These are phyloP conservation scores for Fusarium acutatum DNA, from an alignment of 2,329 filamentous ascomycete genomes.

Conservation along the genomic window DNA sequence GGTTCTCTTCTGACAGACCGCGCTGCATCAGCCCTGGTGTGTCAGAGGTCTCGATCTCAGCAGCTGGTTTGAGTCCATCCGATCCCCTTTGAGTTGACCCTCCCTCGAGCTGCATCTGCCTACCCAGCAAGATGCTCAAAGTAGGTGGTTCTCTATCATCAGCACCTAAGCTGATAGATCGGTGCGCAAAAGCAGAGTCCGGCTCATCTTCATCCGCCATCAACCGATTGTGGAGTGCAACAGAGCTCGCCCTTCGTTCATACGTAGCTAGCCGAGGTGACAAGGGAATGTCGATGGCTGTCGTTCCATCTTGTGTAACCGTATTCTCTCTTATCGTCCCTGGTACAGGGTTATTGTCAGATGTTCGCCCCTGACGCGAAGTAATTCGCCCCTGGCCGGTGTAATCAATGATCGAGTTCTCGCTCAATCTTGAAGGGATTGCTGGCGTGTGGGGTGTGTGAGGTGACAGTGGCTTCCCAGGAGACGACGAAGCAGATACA, in stretches of 20 bases:
- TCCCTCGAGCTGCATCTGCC: slow-evolving; percentile 49
- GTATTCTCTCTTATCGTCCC: slow-evolving; percentile 49
- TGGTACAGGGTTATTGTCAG: slow-evolving; percentile 39
- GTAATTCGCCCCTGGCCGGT: slow-evolving; percentile 42
- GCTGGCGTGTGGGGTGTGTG: slow-evolving; percentile 93
- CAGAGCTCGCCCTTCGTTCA: slow-evolving; percentile 73
- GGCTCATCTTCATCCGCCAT: slow-evolving; percentile 66
- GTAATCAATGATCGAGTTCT: slow-evolving; percentile 75
- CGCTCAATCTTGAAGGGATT: slow-evolving; percentile 91
- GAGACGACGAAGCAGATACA: slow-evolving; percentile 86
- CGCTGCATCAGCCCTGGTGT: slow-evolving; percentile 52
- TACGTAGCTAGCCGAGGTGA: slow-evolving; percentile 69
- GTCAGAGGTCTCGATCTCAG: slow-evolving; percentile 52
- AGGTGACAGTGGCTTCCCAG: slow-evolving; percentile 87
- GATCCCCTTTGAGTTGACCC: slow-evolving; percentile 39
- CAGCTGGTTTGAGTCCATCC: slow-evolving; percentile 51
- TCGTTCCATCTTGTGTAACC: slow-evolving; percentile 62
- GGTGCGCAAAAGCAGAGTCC: slow-evolving; percentile 69
- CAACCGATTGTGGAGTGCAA: slow-evolving; percentile 68
- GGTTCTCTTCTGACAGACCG: slow-evolving; percentile 56
- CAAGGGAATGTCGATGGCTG: slow-evolving; percentile 77
- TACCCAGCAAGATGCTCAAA: slow-evolving; percentile 68
- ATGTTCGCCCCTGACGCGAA: slow-evolving; percentile 42
- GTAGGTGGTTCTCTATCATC: slow-evolving; percentile 72
- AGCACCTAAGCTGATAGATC: slow-evolving; percentile 73